A percentile compares a stretch with the other conserved stretches of the same genome.
Evolutionary conservation across 352 stramenopile species (phyloP).

Genomic region (Phytophthora sp.): DNA sequence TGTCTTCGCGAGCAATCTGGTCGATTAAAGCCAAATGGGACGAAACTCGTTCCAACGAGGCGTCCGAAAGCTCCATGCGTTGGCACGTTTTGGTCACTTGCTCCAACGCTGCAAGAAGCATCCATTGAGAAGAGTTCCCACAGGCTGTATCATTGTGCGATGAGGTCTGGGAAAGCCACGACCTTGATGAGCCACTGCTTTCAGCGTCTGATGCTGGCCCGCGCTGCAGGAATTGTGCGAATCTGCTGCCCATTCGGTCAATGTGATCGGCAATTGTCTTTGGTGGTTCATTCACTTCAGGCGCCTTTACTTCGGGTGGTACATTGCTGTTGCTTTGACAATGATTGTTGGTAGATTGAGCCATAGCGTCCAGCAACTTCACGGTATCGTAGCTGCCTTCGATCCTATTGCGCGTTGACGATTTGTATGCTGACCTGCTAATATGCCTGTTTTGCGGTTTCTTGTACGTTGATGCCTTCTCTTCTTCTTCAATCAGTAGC

Average conservation of each 20-base stretch:
- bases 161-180: not conserved
- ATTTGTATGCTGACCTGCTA: conserved; percentile 29
- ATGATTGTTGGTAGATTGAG: conserved; percentile 7
- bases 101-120: conserved; percentile 41
- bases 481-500: conserved; percentile 38
- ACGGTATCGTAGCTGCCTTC: conserved; percentile 34
- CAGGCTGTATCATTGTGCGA: not conserved
- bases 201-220: conserved; percentile 5
- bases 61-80: conserved; percentile 52
- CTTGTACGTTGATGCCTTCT: conserved; percentile 21
- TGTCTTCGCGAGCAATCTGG: conserved; percentile 64
- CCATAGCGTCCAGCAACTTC: conserved; percentile 41
- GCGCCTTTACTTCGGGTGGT: not conserved
- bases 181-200: not conserved
- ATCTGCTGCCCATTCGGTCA: conserved; percentile 15
- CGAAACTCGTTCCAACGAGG: conserved; percentile 55
- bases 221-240: conserved; percentile 16
- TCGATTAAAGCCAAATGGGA: conserved; percentile 57
- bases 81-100: conserved; percentile 55
- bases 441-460: conserved; percentile 6
- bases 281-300: not conserved
- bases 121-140: conserved; percentile 28
- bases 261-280: conserved; percentile 10
- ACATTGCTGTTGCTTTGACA: not conserved
- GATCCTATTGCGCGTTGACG: conserved; percentile 20